phyloP scores from a whole-genome alignment of 306 rosid species.

The Prunus kanzakura region DNA sequence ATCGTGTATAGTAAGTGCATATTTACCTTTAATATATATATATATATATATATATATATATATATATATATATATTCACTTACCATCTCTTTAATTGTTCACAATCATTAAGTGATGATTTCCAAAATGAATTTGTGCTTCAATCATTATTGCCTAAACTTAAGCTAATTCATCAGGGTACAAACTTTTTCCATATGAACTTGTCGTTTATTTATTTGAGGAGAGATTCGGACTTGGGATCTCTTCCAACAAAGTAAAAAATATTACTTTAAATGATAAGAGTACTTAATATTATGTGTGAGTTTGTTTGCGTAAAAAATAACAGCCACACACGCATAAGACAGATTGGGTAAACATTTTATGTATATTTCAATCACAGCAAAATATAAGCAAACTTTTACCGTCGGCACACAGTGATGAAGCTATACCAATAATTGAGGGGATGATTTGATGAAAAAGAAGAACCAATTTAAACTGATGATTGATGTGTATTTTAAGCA shows the following conservation, averaged over 20 bases:
- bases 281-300: not conserved
- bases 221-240: not conserved
- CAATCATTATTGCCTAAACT: not conserved
- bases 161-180: not conserved
- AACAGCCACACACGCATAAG: not conserved
- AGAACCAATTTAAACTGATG: not conserved
- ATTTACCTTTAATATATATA: too few relatives aligned
- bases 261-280: not conserved
- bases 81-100: not conserved
- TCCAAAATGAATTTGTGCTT: not conserved
- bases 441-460: not conserved
- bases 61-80: not conserved
- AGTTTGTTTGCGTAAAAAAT: not conserved
- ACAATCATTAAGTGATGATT: not conserved
- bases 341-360: not conserved
- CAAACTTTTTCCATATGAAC: too few relatives aligned
- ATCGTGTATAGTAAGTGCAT: not conserved
- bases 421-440: not conserved
- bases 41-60: not conserved
- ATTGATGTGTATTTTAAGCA: not conserved
- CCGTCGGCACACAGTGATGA: not conserved
- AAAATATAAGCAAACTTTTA: not conserved
- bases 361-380: not conserved
- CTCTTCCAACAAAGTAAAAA: not conserved
- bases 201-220: not conserved